Evolutionary conservation across 192 early-diverging fungal species (phyloP), one percentile per base, ranked within the genome.

Genomic region (Phycomyces blakesleeanus): DNA sequence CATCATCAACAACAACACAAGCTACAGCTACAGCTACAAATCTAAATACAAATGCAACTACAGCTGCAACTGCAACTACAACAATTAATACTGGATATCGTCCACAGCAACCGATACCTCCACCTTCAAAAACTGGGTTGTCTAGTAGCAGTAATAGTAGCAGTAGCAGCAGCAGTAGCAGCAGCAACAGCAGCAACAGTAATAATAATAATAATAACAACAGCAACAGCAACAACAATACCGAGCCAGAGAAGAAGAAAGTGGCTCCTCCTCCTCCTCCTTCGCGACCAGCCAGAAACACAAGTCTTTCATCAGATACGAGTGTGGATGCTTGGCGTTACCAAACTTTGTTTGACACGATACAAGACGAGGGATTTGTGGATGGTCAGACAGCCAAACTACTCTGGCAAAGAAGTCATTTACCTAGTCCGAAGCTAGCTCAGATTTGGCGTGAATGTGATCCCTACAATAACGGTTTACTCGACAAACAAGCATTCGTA

Each of bases 391-490:
- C 59, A 2, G 54, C 18, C 0, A 40, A 56, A 16, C 5, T 57
- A 14, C 44, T 68, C 9, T 68, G 66, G 66, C 16, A 49, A 25
- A 68, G 60, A 42, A 68, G 66, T 12, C 59, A 51, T 20, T 41
- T 68, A 15, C 42, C 29, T n/a, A 44, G 40, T 51, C 52, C 61
- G 39, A 53, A 61, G 3, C 27, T 68, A 26, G 59, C 66, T 5
- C 21, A 49, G 56, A 47, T 68, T n/a, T 68, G 66, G 66, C 56
- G 55, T 15, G 53, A 68, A 21, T 68, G 66, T 47, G 66, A 68
- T 37, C 53, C 53, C 11, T 49, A 61, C 5, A 25, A 59, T 24
- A 68, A 53, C 10, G 66, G 66, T 3, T 50, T 68, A 21, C 47
- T 68, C 22, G 66, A 68, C 34, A 68, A 68, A 55, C 15, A 60